Evolutionary conservation across 139 green algal genomes (phyloP).

Genomic region (Astrephomene gubernaculifera): DNA sequence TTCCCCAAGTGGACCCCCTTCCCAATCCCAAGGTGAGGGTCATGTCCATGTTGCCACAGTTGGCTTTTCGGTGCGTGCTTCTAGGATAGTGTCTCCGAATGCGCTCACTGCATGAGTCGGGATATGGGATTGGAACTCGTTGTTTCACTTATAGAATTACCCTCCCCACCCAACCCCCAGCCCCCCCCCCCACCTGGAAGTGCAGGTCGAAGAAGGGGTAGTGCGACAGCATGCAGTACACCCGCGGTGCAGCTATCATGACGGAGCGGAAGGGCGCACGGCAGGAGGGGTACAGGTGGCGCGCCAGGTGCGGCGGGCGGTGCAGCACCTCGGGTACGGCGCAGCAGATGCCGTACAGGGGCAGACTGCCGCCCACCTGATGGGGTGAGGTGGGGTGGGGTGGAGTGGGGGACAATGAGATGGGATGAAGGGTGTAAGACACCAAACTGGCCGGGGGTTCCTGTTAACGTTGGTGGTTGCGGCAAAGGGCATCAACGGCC

Average conservation of each 20-base stretch:
- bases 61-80: too few species aligned
- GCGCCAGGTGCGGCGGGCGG: constrained; percentile 72
- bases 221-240: constrained; percentile 90
- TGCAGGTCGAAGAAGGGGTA: constrained; percentile 93
- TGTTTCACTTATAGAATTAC: too few species aligned
- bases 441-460: neutral
- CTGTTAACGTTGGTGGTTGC: too few species aligned
- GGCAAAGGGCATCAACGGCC: too few species aligned
- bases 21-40: too few species aligned
- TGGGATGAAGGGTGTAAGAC: too few species aligned
- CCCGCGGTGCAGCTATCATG: constrained; percentile 84
- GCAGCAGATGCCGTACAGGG: constrained; percentile 90
- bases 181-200: constrained; percentile 73
- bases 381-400: neutral
- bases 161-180: too few species aligned
- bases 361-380: constrained; percentile 72
- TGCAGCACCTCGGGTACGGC: constrained; percentile 84
- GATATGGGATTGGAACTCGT: too few species aligned
- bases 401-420: neutral
- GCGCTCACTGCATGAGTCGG: too few species aligned
- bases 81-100: too few species aligned
- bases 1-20: too few species aligned
- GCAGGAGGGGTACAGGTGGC: constrained; percentile 48
- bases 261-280: constrained; percentile 69
- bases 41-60: too few species aligned